These are phyloP conservation scores for Aeschynomene evenia DNA, from an alignment of 306 rosid genomes.

Conservation along the genomic window DNA sequence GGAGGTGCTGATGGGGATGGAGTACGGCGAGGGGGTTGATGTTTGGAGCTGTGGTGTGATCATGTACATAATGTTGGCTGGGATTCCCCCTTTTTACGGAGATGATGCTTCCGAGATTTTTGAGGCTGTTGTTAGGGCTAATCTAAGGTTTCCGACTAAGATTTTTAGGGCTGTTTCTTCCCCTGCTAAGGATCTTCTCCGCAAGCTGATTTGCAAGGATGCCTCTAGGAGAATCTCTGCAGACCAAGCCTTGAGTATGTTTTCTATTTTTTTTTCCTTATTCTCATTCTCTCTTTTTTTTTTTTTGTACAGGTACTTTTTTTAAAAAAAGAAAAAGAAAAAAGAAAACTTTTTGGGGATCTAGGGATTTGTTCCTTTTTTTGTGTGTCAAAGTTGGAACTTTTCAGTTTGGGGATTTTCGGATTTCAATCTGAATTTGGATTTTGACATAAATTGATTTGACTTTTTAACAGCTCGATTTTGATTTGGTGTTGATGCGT, in stretches of 20 bases:
- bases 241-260: conserved; percentile 70
- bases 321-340: not conserved
- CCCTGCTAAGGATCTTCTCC: conserved; percentile 66
- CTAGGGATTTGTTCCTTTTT: not conserved
- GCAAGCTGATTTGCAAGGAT: conserved; percentile 78
- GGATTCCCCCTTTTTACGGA: conserved; percentile 75
- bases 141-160: conserved; percentile 68
- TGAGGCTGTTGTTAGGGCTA: conserved; percentile 63
- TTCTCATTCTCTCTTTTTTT: not conserved
- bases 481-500: conserved; percentile 5
- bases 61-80: conserved; percentile 66
- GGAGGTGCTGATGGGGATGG: conserved; percentile 62
- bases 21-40: conserved; percentile 61
- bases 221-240: conserved; percentile 57
- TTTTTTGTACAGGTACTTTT: not conserved
- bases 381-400: not conserved
- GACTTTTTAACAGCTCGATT: no score
- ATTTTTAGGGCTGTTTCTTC: conserved; percentile 63
- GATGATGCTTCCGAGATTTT: conserved; percentile 59
- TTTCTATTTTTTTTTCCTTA: not conserved
- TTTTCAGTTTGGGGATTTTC: not conserved
- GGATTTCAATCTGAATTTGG: not conserved
- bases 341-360: no score
- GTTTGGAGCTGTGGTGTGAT: conserved; percentile 78
- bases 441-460: not conserved